phyloP scores from a whole-genome alignment of 495 filamentous ascomycete genomes.

The Bacidia gigantensis region DNA sequence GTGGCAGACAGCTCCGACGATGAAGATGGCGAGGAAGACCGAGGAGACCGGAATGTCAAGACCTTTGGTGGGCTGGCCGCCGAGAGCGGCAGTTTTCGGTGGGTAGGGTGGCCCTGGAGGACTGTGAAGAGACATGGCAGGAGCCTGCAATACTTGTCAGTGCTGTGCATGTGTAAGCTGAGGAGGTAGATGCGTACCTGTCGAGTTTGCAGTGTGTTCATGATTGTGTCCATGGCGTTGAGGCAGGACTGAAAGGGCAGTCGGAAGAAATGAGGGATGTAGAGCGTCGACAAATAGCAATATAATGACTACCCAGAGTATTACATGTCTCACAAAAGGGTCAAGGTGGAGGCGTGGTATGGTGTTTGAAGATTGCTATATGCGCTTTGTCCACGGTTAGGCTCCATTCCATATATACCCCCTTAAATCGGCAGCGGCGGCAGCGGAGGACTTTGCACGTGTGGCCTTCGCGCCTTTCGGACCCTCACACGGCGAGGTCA shows the following conservation, averaged over 20 bases:
- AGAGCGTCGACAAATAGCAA: background rate
- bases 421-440: no score
- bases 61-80: conserved; percentile 38
- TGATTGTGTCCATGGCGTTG: no score
- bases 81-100: conserved; percentile 36
- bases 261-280: background rate
- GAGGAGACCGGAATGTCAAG: conserved; percentile 53
- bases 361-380: no score
- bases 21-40: conserved; percentile 53
- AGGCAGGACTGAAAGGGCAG: background rate
- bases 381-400: no score
- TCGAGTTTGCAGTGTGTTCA: background rate
- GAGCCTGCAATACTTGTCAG: background rate
- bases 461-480: no score
- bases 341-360: no score
- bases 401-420: no score
- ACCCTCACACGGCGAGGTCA: no score
- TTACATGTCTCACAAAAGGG: background rate
- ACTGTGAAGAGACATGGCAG: background rate
- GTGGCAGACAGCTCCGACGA: conserved; percentile 42
- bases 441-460: no score
- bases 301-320: background rate
- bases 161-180: background rate
- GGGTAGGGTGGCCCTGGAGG: conserved; percentile 26
- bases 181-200: background rate